Base-by-base conservation (phyloP, 139 green algal genomes). In the Auxenochlorella pyrenoidosa region DNA sequence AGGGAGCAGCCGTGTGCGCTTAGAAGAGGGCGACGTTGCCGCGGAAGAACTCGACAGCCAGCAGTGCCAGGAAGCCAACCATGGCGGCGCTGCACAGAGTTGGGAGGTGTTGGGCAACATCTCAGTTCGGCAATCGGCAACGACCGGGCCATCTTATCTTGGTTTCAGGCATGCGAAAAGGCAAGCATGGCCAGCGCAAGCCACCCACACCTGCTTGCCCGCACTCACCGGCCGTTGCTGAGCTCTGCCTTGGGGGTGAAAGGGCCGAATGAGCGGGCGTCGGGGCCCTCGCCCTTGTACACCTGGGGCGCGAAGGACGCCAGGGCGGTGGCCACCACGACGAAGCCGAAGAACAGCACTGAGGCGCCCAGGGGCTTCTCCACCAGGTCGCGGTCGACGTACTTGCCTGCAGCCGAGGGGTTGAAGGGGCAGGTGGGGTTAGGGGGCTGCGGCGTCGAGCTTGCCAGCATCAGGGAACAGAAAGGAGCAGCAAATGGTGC, bases 11-110 rank as follows among this genome's bases (percentile, higher is more conserved):
- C 2, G 15, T 22, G 15, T 15, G 1, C 1, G 58, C 58, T 75
- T 63, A 84, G 79, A 84, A 84, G 22, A 84, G 79, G 3, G 79
- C 47, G 36, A 51, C 63, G 38, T 84, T 84, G 36, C 79, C 79
- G 47, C 63, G 63, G 79, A 75, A 41, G 32, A 84, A 65, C 59
- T 84, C 79, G 0, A 84, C 79, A 5, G 63, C 30, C 22, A 84
- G 58, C 58, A 84, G 58, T 2, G 44, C 58, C 19, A 43, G 38
- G 58, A 84, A 84, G 36, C 79, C 79, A 40, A 84, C 26, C 79
- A 83, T 83, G 5, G 78, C 78, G 70, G 70, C 70, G 70, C 72
- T 76, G 70, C 70, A 38, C 54, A 54, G 47, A n/a, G n/a, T n/a
- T n/a, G n/a, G n/a, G n/a, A n/a, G n/a, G n/a, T n/a, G n/a, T n/a